Base-by-base conservation (phyloP, 164 flowering plant species). In the Amborella trichopoda region DNA sequence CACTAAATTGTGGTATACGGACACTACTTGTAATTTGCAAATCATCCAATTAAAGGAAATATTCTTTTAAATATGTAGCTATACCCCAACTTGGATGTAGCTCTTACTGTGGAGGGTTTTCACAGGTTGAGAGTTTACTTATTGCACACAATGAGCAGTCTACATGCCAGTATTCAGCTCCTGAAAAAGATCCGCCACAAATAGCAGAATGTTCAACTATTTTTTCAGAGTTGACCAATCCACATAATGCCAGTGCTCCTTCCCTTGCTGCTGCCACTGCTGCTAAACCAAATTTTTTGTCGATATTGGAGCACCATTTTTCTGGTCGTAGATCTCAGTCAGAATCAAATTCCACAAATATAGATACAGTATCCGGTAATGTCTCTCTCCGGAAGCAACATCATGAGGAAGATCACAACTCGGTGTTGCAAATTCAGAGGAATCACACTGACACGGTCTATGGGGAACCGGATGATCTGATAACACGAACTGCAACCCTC, bases 291-390 rank as follows among this genome's bases (percentile, higher is more conserved):
- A 83, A 81, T 59, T 49, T 87, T 37, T 80, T 83, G 46, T 78
- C 95, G 53, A 77, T 58, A 26, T 59, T 80, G 58, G 94, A 84
- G 48, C 76, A 73, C 28, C 95, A 88, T 66, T 93, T 95, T 55
- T 84, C 98, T 24, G 80, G 86, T 46, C 66, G 99, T 49, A 87
- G 62, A 70, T 91, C 99, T 13, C 55, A 82, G 57, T 91, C 99
- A 26, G 94, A 80, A 30, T 63, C 69, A 32, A n/a, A n/a, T n/a
- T 49, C 65, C 52, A 57, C 59, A 12, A 73, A 78, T 62, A 73
- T 67, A 44, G 70, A 62, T 68, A 54, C 69, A 37, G 51, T 40
- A 46, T 44, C 80, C 46, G 82, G 84, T 16, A 80, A 74, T 68
- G 68, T 68, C 45, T 83, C 96, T 9, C 82, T 80, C 14, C 75